Evolutionary conservation across 78 protist species (phyloP), one percentile per base, ranked within the genome.

Genomic region (Corallochytrium limacisporum): DNA sequence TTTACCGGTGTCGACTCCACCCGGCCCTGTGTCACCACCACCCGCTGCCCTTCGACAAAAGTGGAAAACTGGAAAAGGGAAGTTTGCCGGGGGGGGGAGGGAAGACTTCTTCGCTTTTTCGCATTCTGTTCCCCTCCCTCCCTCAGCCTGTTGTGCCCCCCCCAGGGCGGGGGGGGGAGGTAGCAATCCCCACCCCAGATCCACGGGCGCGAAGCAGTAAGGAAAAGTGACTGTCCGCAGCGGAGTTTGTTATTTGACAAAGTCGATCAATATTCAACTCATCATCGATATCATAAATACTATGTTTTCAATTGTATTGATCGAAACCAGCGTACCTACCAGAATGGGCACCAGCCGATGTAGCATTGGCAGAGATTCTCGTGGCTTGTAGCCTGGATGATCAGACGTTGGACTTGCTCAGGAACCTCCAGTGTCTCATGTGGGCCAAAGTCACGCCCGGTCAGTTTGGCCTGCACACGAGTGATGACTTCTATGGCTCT

Each of bases 361-460:
- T 86, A 97, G 66, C 75, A 37, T 72, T 91, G 98, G 63, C 97
- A 90, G 36, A 97, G 85, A 68, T 95, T 95, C 65, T 83, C 96
- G 44, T 76, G 83, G 22, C 74, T 40, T 2, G 93, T 92, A 6
- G 99, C 99, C 57, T 88, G 83, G 1, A 39, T 44, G 55, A 94
- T 84, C 35, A 94, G 80, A 56, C 65, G 78, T 24, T 81, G 66
- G 37, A 96, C 94, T 67, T 93, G 98, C 10, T 32, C 10, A 12
- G 15, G 29, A 3, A 70, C 56, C 6, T 31, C 12, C 24, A 55
- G 28, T 10, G 75, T 43, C 51, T 40, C 53, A 1, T 16, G 20
- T 37, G 43, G 31, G 7, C 22, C 13, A 40, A 70, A 70, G 68
- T 72, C 77, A 3, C 38, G 33, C n/a, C 81, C 81, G 3, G 81